Conservation (phyloP, 768 basidiomycete species). For the Pleurotus platypus region DNA sequence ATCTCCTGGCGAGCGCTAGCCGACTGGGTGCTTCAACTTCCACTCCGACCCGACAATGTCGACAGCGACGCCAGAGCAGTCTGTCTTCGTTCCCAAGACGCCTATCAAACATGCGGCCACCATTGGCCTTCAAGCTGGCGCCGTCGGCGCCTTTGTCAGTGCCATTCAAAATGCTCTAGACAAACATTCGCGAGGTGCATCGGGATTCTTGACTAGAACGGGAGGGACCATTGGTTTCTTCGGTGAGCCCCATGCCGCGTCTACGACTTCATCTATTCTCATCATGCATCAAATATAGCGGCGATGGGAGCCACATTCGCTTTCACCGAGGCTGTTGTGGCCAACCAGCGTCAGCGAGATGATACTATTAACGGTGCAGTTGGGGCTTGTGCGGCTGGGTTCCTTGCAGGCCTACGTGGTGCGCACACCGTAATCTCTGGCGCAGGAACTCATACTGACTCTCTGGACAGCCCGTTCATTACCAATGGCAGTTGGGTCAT, state of each 20-base stretch:
- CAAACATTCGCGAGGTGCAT: conserved; percentile 72
- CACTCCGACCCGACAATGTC: conserved; percentile 27
- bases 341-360: conserved; percentile 75
- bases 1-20: neutral
- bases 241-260: conserved; percentile 45
- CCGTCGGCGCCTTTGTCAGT: conserved; percentile 66
- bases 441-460: conserved; percentile 12
- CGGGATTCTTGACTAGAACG: conserved; percentile 83
- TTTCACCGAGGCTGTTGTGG: conserved; percentile 73
- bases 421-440: conserved; percentile 17
- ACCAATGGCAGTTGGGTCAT: conserved; percentile 77
- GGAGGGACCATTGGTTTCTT: conserved; percentile 91
- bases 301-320: conserved; percentile 89
- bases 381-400: conserved; percentile 91
- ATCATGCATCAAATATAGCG: conserved; percentile 39
- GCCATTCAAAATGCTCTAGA: conserved; percentile 76
- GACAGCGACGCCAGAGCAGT: conserved; percentile 18
- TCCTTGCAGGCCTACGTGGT: conserved; percentile 86
- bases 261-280: neutral
- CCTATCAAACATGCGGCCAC: conserved; percentile 52
- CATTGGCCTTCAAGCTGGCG: conserved; percentile 60
- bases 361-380: conserved; percentile 82
- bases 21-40: neutral
- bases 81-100: conserved; percentile 46
- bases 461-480: conserved; percentile 67